These are phyloP conservation scores for Orbilia oligospora DNA, from an alignment of 2,329 filamentous ascomycete species.

Conservation along the genomic window DNA sequence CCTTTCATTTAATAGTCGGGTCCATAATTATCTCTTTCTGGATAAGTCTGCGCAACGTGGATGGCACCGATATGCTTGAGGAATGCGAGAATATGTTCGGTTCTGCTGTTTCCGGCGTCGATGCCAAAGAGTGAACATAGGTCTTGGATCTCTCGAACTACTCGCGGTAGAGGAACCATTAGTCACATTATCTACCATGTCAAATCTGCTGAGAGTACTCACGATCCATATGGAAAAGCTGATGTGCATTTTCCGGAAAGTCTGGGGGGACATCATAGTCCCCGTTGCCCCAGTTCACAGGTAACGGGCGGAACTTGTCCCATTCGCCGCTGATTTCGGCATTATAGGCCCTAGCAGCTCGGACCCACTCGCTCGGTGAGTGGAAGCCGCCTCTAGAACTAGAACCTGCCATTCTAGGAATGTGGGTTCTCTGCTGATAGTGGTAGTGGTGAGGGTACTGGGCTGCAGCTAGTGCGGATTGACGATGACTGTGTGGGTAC, in stretches of 20 bases:
- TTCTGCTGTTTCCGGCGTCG: slow-evolving; percentile 44
- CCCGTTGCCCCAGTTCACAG: slow-evolving; percentile 39
- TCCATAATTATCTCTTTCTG: slow-evolving; percentile 53
- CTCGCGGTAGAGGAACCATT: not conserved
- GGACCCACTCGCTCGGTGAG: slow-evolving; percentile 34
- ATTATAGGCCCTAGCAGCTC: slow-evolving; percentile 48
- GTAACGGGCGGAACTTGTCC: slow-evolving; percentile 50
- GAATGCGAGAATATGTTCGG: slow-evolving; percentile 46
- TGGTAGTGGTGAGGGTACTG: slow-evolving; percentile 15
- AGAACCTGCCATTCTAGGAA: slow-evolving; percentile 55
- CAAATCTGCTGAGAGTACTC: slow-evolving; percentile 7
- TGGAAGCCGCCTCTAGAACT: slow-evolving; percentile 51
- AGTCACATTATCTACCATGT: not conserved
- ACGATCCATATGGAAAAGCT: slow-evolving; percentile 56
- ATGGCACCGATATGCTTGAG: slow-evolving; percentile 49
- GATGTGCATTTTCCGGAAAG: slow-evolving; percentile 54
- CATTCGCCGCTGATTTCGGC: slow-evolving; percentile 54
- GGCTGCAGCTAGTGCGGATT: slow-evolving; percentile 4
- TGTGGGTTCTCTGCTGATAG: slow-evolving; percentile 38
- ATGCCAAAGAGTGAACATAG: slow-evolving; percentile 55
- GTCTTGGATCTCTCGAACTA: slow-evolving; percentile 57
- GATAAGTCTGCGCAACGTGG: slow-evolving; percentile 38
- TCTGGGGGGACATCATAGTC: slow-evolving; percentile 37
- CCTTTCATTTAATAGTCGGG: slow-evolving; percentile 22
- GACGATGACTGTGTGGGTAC: slow-evolving; percentile 40